phyloP scores from a whole-genome alignment of 2,329 filamentous ascomycete species.

The Fulvia fulva region DNA sequence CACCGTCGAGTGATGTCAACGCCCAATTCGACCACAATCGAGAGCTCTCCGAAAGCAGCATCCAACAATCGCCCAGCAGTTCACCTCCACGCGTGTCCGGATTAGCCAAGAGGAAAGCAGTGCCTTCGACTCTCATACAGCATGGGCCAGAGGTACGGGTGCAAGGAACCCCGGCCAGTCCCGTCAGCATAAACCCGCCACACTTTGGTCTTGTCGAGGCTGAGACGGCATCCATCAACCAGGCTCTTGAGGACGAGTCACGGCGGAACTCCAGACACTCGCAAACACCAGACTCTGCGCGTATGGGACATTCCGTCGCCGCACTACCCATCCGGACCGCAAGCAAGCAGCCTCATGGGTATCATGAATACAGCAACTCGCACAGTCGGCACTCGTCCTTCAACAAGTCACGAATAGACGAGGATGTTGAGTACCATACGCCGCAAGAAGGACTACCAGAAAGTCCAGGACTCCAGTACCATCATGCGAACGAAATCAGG shows the following conservation, averaged over 20 bases:
- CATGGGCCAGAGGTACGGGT: conserved; percentile 28
- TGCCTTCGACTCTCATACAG: background rate
- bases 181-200: conserved; percentile 33
- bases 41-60: conserved; percentile 14
- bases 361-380: conserved; percentile 7
- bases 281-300: conserved; percentile 22
- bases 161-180: conserved; percentile 32
- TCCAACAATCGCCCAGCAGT: conserved; percentile 6
- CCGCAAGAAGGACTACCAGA: conserved; percentile 31
- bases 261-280: conserved; percentile 16
- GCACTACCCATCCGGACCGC: conserved; percentile 19
- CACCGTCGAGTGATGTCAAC: conserved; percentile 8
- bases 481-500: conserved; percentile 40
- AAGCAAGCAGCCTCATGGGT: conserved; percentile 10
- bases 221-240: conserved; percentile 28
- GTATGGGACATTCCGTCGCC: conserved; percentile 12
- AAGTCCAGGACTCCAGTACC: conserved; percentile 48
- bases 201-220: conserved; percentile 26
- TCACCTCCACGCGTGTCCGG: conserved; percentile 8
- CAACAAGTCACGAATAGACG: conserved; percentile 24
- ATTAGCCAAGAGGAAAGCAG: background rate
- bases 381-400: conserved; percentile 22
- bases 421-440: conserved; percentile 22
- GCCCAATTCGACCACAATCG: conserved; percentile 13
- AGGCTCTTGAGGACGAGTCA: conserved; percentile 17